Base-by-base conservation (phyloP, 2,329 filamentous ascomycete genomes). In the Phaeoacremonium minimum region DNA sequence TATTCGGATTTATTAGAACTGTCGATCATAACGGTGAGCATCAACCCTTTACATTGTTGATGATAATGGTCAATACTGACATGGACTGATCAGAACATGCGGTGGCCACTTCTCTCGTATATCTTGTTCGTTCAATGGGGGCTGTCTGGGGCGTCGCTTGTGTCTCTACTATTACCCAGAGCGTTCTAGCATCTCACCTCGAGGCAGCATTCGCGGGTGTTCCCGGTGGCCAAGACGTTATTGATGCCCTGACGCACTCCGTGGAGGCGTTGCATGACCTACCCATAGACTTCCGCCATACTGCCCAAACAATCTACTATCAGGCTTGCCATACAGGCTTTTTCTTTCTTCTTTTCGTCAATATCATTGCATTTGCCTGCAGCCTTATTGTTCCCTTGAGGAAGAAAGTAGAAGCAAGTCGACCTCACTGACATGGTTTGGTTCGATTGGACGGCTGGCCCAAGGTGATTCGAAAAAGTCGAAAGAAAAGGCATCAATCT, bases 101-200 rank as follows among this genome's bases (percentile, higher is more conserved):
- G 9, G 77, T 82, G 2, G 75, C 72, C 0, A 70, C 77, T 3
- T 82, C 77, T 2, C 80, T 73, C 0, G 73, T 80, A 6, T 83
- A 83, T 50, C 66, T 83, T 15, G 70, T 83, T 30, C 71, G 79
- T 17, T 82, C 77, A 0, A 58, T 83, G 4, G 79, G 78, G 3
- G 75, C 71, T 0, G 77, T 83, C 13, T 83, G 76, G 70, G 78
- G 79, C 8, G 79, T 83, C 2, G 77, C 79, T 1, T 62, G 77
- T 22, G 76, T 76, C 0, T 79, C 77, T 7, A 70, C 77, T 6
- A 77, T 83, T 30, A 65, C 80, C 20, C 79, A 83, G 55, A 83
- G 76, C 38, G 75, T 72, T 37, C 64, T 83, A 45, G 75, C 66
- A 46, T 58, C 67, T 46, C 64, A 67, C 42, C 63, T 83, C 17